Conservation (phyloP, 139 green algal species). For the Volvox reticuliferus region DNA sequence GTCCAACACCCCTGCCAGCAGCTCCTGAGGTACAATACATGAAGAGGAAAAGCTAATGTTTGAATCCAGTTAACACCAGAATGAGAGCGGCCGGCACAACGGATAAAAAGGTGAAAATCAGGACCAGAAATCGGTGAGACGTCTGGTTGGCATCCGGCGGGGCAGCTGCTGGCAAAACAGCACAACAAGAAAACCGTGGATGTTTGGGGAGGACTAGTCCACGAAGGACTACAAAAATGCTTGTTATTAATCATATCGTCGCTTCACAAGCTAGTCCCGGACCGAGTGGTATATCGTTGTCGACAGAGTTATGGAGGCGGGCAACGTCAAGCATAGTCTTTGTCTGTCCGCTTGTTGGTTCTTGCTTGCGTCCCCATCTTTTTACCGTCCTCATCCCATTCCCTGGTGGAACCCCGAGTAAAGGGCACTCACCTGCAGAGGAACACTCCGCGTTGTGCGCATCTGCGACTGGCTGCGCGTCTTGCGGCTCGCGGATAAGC, state of each 20-base stretch:
- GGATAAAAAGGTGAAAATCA: background rate
- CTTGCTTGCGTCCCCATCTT: too few relatives aligned
- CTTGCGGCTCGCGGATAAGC: constrained; percentile 12
- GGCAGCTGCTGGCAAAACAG: background rate
- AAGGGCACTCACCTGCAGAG: background rate
- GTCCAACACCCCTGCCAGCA: constrained; percentile 19
- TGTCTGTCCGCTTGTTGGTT: too few relatives aligned
- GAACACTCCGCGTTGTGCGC: background rate
- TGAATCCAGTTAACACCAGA: background rate
- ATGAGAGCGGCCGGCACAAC: background rate
- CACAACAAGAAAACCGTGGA: too few relatives aligned
- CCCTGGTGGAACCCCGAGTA: too few relatives aligned
- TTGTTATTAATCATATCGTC: too few relatives aligned
- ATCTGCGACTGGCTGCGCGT: constrained; percentile 21
- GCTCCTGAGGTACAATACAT: background rate
- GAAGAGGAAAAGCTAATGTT: background rate
- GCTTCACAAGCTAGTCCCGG: too few relatives aligned
- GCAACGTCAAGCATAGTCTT: too few relatives aligned
- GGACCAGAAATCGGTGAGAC: background rate
- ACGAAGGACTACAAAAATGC: too few relatives aligned
- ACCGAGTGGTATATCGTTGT: too few relatives aligned
- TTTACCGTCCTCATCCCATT: too few relatives aligned
- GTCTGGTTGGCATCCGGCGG: background rate
- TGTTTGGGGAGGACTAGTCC: too few relatives aligned
- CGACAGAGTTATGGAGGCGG: too few relatives aligned